Evolutionary conservation across 2,329 filamentous ascomycete species (phyloP), one percentile per base, ranked within the genome.

Genomic region (Ambrosiella xylebori): DNA sequence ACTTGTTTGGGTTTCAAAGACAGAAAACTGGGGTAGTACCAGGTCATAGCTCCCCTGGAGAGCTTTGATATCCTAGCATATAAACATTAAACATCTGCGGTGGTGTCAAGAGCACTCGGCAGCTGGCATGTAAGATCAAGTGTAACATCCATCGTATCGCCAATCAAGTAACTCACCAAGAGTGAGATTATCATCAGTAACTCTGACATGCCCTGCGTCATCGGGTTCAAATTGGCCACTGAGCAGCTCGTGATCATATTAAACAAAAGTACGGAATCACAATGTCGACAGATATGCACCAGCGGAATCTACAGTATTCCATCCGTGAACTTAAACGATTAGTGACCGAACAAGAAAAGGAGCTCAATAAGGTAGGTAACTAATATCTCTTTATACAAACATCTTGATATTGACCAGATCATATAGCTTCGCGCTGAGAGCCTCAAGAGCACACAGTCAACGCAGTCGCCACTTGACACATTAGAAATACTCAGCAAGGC

Each of bases 301-400:
- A 75, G 56, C 66, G 73, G 47, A 79, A 76, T 64, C 71, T 91
- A 50, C 79, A 87, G 59, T 76, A 78, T 57, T 88, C 86, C 1
- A 65, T 90, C 50, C 76, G 75, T 61, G 81, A 85, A 65, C 77
- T 91, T 1, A 80, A 85, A 66, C 71, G 69, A 13, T 73, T 73
- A 64, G 74, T 83, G 37, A 70, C 71, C 58, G 74, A 82, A 64
- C 74, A 79, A 61, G 75, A 81, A 64, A 67, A 68, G 56, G 69
- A 73, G 56, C 67, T 82, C 15, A 67, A 71, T 59, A 72, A 71
- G 67, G 77, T 78, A 63, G 3, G 13, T 47, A 8, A 44, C 5
- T 13, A 19, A 11, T 44, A 12, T 7, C 38, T 12, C 13, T 13
- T 15, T 13, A 12, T 19, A n/a, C 1, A 27, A 6, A 38, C 40